phyloP scores from a whole-genome alignment of 2,329 filamentous ascomycete species.

The Phyllosticta citribraziliensis region DNA sequence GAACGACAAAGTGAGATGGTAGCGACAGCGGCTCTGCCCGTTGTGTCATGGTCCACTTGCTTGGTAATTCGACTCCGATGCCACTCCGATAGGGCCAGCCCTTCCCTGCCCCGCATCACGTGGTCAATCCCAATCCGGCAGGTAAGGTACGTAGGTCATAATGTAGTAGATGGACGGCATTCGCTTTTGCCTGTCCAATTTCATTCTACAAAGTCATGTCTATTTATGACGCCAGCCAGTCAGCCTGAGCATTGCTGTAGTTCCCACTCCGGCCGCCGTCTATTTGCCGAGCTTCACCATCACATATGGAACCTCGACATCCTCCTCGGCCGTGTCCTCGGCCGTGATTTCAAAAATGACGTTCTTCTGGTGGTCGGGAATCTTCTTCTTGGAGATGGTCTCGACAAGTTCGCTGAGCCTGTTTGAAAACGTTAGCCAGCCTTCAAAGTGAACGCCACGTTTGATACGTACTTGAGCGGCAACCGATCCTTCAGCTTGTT shows the following conservation, averaged over 20 bases:
- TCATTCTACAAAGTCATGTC: conserved; percentile 3
- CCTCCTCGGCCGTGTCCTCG: conserved; percentile 79
- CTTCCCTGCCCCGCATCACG: conserved; percentile 4
- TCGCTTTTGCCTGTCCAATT: background rate
- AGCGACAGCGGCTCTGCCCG: background rate
- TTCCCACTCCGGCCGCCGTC: background rate
- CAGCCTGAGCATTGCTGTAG: background rate
- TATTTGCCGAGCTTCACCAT: conserved; percentile 64
- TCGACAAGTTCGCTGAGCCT: conserved; percentile 86
- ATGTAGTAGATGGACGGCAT: background rate
- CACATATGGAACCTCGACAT: conserved; percentile 95
- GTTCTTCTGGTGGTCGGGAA: conserved; percentile 86
- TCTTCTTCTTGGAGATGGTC: conserved; percentile 80
- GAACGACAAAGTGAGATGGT: background rate
- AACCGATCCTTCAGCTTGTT: conserved; percentile 77
- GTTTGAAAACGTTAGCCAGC: background rate
- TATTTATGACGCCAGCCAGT: background rate
- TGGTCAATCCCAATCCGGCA: background rate
- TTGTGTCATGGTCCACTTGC: conserved; percentile 6
- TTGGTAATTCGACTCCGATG: conserved; percentile 10
- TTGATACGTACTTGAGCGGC: conserved; percentile 51
- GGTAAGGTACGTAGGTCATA: no score
- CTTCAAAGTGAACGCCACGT: background rate
- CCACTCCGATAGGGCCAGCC: conserved; percentile 6
- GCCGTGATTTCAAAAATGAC: conserved; percentile 94